Conservation (phyloP, 2,329 filamentous ascomycete genomes). For the Fusarium sp. region DNA sequence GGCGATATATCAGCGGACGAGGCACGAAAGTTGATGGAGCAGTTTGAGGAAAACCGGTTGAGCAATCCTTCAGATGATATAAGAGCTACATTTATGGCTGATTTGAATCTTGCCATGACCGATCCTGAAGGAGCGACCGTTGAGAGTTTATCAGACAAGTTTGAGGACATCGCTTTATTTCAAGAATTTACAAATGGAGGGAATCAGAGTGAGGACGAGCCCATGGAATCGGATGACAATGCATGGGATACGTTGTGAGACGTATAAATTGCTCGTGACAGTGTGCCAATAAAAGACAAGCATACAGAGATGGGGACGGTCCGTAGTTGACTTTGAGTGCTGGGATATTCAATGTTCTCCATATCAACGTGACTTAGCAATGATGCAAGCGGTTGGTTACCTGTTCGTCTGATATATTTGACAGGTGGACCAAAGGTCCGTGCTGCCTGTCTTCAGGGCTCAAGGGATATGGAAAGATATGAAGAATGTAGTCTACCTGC, state of each 20-base stretch:
- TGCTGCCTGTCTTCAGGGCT: not conserved
- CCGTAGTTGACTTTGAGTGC: not conserved
- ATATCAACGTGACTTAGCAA: not conserved
- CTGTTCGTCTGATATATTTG: not conserved
- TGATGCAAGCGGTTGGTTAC: not conserved
- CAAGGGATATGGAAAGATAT: not conserved
- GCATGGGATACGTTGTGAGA: conserved; percentile 15
- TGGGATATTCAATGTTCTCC: not conserved
- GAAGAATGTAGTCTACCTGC: not conserved
- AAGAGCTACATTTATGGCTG: conserved; percentile 53
- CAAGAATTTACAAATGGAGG: conserved; percentile 47
- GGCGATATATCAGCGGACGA: conserved; percentile 45
- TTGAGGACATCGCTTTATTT: conserved; percentile 51
- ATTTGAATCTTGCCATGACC: conserved; percentile 52
- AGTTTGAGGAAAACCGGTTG: conserved; percentile 46
- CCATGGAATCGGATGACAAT: conserved; percentile 24
- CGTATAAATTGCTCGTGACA: not conserved
- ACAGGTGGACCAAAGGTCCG: not conserved
- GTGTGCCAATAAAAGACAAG: not conserved
- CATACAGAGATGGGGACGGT: not conserved
- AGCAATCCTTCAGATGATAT: conserved; percentile 41
- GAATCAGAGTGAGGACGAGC: conserved; percentile 5
- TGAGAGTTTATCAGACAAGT: conserved; percentile 50
- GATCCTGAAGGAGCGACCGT: conserved; percentile 50
- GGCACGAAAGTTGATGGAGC: conserved; percentile 48